Evolutionary conservation across 2,329 filamentous ascomycete species (phyloP), one percentile per base, ranked within the genome.

Genomic region (Balansia obtecta): DNA sequence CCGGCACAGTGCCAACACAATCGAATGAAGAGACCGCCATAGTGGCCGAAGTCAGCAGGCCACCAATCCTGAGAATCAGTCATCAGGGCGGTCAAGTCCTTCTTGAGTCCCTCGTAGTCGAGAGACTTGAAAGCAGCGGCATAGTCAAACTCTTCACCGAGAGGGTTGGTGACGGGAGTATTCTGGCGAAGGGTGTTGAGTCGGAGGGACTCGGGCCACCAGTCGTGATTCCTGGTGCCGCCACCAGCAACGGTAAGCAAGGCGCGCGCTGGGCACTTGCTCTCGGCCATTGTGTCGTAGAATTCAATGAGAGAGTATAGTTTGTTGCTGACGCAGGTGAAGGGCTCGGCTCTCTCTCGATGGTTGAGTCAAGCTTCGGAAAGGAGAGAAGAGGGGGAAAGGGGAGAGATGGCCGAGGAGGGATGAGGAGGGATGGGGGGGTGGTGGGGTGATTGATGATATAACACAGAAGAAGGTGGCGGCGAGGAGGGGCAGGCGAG

Each of bases 1-100:
- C 86, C 86, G 27, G 86, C 79, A 57, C 81, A 82, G 73, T 89
- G 86, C 86, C 86, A 90, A 53, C 84, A 82, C 82, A 89, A 82
- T 52, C 86, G 83, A 62, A 90, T 75, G 66, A 90, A 88, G 30
- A 89, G 75, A 65, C 85, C 85, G 56, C 85, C 85, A 59, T 89
- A 90, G 73, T 88, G 83, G 50, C 85, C 85, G 61, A 85, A 87
- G 63, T 90, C 86, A 33, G 86, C 86, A 1, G 86, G 86, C 86
- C 86, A 90, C 79, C 79, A 88, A 40, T 86, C 81, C 68, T 89
- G 81, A 2, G 84, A 88, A 63, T 87, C 80, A 48, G 85, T 89
- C 82, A 88, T 84, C 60, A 89, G 63, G 16, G 70, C 72, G n/a
- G 71, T 59, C 7, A 90, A 68, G 62, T 90, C 86, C 68, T 85